phyloP scores from a whole-genome alignment of 1,139 yeast genomes.

The Candida glucosophila region DNA sequence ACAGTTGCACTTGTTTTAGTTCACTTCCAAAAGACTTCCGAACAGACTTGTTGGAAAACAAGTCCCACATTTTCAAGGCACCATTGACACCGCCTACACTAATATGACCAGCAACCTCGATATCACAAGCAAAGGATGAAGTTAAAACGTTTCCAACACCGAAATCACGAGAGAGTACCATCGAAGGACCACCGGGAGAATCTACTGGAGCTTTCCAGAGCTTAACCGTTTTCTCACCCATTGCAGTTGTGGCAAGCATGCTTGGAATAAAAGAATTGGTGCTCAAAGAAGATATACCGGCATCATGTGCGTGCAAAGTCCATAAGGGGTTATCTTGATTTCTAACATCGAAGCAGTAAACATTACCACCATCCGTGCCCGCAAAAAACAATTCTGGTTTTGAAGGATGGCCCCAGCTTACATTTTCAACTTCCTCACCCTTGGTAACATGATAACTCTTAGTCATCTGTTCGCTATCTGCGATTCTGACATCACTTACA shows the following conservation, averaged over 20 bases:
- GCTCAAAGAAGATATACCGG: conserved; percentile 80
- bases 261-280: conserved; percentile 64
- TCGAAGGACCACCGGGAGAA: conserved; percentile 56
- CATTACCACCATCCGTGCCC: conserved; percentile 88
- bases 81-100: conserved; percentile 86
- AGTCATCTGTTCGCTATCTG: conserved; percentile 51
- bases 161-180: conserved; percentile 87
- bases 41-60: conserved; percentile 72
- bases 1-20: conserved; percentile 41
- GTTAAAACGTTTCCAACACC: conserved; percentile 92
- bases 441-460: conserved; percentile 53
- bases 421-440: conserved; percentile 79
- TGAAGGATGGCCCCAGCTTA: conserved; percentile 52
- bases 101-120: conserved; percentile 77
- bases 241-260: conserved; percentile 77
- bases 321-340: conserved; percentile 65
- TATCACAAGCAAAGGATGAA: conserved; percentile 77
- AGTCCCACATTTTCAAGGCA: conserved; percentile 87
- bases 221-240: conserved; percentile 82
- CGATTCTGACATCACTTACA: conserved; percentile 74
- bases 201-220: conserved; percentile 68
- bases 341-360: conserved; percentile 84
- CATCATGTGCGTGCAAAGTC: conserved; percentile 96
- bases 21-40: conserved; percentile 59
- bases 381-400: conserved; percentile 66